Base-by-base conservation (phyloP, 2,329 filamentous ascomycete species). In the Escovopsis sp. region DNA sequence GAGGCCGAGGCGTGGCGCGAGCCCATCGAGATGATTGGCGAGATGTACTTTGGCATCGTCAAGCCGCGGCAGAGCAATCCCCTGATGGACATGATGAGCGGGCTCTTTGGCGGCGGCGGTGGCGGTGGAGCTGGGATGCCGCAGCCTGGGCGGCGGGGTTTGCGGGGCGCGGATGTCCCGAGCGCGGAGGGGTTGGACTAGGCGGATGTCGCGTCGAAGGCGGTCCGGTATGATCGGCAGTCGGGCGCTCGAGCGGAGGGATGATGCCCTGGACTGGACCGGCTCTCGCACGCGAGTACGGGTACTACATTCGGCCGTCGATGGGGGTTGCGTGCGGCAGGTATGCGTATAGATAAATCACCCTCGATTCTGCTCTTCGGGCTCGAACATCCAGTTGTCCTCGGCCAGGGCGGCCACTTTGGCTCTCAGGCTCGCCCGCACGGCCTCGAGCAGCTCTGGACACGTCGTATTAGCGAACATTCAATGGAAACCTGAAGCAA, bases 61-160 rank as follows among this genome's bases (percentile, higher is more conserved):
- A 81, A 87, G 57, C 89, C 88, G 38, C 75, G 82, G 55, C 86
- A 94, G 67, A 83, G 81, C 49, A 96, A 96, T 61, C 88, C 88
- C 3, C 68, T 98, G 61, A 77, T 96, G 63, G 91, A 98, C 59
- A 96, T 98, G 88, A 93, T 98, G 84, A 88, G 87, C 39, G 88
- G 79, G 48, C 77, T 98, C 70, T 84, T 98, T 55, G 88, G 88
- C 39, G 86, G 86, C 18, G 81, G 78, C 6, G 74, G 28, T 11
- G 28, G 28, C 3, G 28, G 4, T 23, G 23, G 23, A 23, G 23
- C 23, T 23, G 52, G 72, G n/a, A 69, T 55, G 39, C 50, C 56
- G 47, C 58, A 55, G 45, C 59, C 55, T 36, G 63, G 60, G 46
- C 65, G 63, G 44, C 64, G 64, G n/a, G 61, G 63, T n/a, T 51